Percentiles rank a stretch among this genome's conserved stretches.
phyloP scores from a whole-genome alignment of 202 grass and related monocot genomes.

The Elaeis oleifera region DNA sequence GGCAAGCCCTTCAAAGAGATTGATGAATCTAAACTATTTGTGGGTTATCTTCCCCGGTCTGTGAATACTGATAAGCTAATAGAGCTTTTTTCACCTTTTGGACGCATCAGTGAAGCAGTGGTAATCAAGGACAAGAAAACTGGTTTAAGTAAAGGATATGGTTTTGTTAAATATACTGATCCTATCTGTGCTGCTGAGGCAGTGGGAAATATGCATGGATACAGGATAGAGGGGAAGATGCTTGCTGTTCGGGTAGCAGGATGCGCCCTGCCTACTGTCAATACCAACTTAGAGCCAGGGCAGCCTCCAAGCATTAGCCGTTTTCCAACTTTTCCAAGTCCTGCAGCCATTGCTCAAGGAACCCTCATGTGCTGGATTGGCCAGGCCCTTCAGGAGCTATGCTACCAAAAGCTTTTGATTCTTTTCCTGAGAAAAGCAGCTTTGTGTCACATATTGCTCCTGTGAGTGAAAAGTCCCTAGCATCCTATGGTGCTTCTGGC shows the following conservation, averaged over 20 bases:
- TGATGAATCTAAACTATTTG: conserved; percentile 46
- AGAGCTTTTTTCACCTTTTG: conserved; percentile 53
- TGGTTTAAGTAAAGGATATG: conserved; percentile 59
- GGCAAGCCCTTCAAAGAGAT: conserved; percentile 36
- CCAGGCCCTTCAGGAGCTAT: conserved; percentile 3
- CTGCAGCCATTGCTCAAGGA: conserved; percentile 3
- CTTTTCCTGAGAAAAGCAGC: not conserved
- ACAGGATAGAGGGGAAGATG: conserved; percentile 35
- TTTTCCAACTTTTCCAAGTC: conserved; percentile 19
- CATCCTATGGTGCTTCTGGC: not conserved
- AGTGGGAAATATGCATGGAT: conserved; percentile 39
- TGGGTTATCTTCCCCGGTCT: conserved; percentile 40
- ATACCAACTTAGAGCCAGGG: conserved; percentile 27
- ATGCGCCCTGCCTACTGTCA: conserved; percentile 19
- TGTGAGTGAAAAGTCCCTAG: not conserved
- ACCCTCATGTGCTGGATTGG: not conserved
- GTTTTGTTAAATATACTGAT: conserved; percentile 47
- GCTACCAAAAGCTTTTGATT: not conserved
- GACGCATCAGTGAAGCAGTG: conserved; percentile 41
- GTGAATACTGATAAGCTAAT: conserved; percentile 35
- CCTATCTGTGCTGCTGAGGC: conserved; percentile 34
- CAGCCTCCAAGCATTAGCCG: conserved; percentile 30
- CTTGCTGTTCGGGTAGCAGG: conserved; percentile 38
- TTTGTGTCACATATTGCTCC: too few species aligned
- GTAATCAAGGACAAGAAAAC: conserved; percentile 41